These are phyloP conservation scores for Nitzschia palea DNA, from an alignment of 108 stramenopile genomes.

Conservation along the genomic window DNA sequence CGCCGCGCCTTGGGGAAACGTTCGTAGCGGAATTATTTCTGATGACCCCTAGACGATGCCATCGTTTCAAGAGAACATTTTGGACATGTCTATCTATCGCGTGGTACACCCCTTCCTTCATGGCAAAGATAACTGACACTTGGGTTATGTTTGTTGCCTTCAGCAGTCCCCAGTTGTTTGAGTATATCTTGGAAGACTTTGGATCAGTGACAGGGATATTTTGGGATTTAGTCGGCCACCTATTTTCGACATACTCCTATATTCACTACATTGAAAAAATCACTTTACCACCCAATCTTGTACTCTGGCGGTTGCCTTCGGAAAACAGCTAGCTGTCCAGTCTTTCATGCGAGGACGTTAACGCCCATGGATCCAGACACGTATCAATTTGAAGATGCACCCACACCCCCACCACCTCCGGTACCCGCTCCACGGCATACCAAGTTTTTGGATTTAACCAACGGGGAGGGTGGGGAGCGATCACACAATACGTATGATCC, in stretches of 20 bases:
- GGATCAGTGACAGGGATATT: background rate
- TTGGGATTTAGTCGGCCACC: background rate
- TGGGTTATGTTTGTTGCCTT: too few species aligned
- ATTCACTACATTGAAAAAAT: background rate
- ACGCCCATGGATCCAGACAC: conserved; percentile 3
- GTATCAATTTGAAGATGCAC: conserved; percentile 15
- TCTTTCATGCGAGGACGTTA: too few species aligned
- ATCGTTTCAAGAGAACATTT: background rate
- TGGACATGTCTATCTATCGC: too few species aligned
- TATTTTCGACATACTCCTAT: background rate
- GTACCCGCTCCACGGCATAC: conserved; percentile 26
- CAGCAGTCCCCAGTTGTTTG: too few species aligned
- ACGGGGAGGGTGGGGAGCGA: conserved; percentile 38
- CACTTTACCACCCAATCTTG: background rate
- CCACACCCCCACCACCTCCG: background rate
- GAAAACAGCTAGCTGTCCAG: too few species aligned
- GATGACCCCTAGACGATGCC: background rate
- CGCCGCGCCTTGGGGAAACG: background rate
- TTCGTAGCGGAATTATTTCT: background rate
- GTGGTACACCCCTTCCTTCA: too few species aligned
- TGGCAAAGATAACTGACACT: too few species aligned
- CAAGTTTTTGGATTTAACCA: conserved; percentile 55
- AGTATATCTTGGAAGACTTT: background rate
- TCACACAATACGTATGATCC: background rate
- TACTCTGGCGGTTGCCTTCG: too few species aligned